These are phyloP conservation scores for Magnusiomyces sp. DNA, from an alignment of 1,139 yeast genomes.

Conservation along the genomic window DNA sequence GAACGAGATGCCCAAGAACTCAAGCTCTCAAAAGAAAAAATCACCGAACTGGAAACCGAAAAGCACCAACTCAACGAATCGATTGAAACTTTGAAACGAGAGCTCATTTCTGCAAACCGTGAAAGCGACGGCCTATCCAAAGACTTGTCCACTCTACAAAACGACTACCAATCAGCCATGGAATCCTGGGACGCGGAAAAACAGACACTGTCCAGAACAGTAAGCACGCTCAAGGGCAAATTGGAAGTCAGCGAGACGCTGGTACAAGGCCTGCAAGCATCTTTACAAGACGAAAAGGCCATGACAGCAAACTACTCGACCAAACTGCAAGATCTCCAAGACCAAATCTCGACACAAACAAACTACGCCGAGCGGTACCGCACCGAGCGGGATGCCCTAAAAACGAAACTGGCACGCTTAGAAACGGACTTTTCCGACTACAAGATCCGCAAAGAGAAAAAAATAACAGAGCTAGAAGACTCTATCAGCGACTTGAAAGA, in stretches of 20 bases:
- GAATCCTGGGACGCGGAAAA: conserved; percentile 36
- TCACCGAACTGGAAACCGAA: conserved; percentile 27
- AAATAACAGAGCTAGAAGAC: conserved; percentile 1
- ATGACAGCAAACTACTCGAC: conserved; percentile 23
- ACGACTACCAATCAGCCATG: conserved; percentile 37
- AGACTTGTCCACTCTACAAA: conserved; percentile 41
- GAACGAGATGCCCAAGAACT: conserved; percentile 38
- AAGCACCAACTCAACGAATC: conserved; percentile 13
- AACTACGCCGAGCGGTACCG: conserved; percentile 13
- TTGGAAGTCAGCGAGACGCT: conserved; percentile 34
- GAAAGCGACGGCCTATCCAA: conserved; percentile 60
- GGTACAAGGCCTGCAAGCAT: conserved; percentile 35
- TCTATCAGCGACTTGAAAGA: conserved; percentile 5
- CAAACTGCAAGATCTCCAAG: conserved; percentile 9
- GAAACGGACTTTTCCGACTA: background rate
- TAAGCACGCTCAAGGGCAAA: conserved; percentile 20
- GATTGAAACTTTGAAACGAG: conserved; percentile 38
- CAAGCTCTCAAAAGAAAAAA: conserved; percentile 30
- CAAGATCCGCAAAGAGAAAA: background rate
- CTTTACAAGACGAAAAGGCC: conserved; percentile 29
- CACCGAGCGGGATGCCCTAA: conserved; percentile 9
- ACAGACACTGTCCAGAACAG: conserved; percentile 14
- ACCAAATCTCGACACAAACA: conserved; percentile 11
- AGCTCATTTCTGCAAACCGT: conserved; percentile 47
- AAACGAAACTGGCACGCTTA: conserved; percentile 5